Evolutionary conservation across 768 basidiomycete species (phyloP).

Genomic region (Auriculariales sp.): DNA sequence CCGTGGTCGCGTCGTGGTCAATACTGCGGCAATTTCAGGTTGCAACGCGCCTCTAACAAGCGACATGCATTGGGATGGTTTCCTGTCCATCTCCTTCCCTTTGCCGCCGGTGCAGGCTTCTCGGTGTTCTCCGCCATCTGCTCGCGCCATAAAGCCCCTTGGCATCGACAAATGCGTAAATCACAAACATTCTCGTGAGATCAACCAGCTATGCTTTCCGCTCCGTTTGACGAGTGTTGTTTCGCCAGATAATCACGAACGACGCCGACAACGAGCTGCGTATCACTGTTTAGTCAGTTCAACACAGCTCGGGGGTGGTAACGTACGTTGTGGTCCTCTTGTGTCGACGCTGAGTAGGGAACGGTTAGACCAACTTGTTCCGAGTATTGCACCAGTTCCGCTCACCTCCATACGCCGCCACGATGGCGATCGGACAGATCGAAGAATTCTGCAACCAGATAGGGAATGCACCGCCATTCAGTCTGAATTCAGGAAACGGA

Average conservation of each 20-base stretch:
- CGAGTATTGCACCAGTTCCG: no score
- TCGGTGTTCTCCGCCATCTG: no score
- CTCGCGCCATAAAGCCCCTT: no score
- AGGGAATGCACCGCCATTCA: slow-evolving; percentile 74
- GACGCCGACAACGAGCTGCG: neutral
- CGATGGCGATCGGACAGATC: slow-evolving; percentile 71
- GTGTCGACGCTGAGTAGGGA: slow-evolving; percentile 28
- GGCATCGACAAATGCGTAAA: no score
- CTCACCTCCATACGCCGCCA: slow-evolving; percentile 59
- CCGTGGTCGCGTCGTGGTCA: no score
- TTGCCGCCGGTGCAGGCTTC: no score
- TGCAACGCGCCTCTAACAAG: no score
- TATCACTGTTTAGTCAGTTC: neutral
- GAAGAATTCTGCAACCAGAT: slow-evolving; percentile 75
- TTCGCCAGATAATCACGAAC: neutral
- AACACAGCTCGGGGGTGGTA: neutral
- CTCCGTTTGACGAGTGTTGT: neutral
- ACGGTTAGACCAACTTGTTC: no score
- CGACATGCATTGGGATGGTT: no score
- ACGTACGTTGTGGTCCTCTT: slow-evolving; percentile 65
- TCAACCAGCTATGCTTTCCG: neutral
- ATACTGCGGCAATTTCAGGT: no score
- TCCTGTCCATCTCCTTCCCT: no score
- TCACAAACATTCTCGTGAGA: no score
- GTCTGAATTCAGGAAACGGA: slow-evolving; percentile 39